phyloP scores from a whole-genome alignment of 306 rosid species.

The Pyrus betulifolia region DNA sequence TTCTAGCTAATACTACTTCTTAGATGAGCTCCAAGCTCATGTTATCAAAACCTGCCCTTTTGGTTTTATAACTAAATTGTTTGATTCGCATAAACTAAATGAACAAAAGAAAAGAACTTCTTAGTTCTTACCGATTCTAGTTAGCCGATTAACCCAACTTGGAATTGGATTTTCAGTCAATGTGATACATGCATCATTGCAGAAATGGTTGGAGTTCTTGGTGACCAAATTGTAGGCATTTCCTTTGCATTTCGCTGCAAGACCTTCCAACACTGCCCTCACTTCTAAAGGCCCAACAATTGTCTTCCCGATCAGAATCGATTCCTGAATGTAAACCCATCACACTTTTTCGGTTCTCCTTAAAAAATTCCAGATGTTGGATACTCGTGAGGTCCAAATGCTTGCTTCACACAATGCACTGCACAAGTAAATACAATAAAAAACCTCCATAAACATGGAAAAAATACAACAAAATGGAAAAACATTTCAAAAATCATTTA shows the following conservation, averaged over 20 bases:
- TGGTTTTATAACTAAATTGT: neutral
- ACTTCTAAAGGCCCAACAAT: slow-evolving; percentile 46
- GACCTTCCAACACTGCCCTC: slow-evolving; percentile 54
- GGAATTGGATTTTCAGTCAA: slow-evolving; percentile 81
- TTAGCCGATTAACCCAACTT: slow-evolving; percentile 90
- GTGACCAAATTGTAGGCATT: slow-evolving; percentile 77
- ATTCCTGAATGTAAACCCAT: slow-evolving; percentile 77
- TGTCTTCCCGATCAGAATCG: slow-evolving; percentile 73
- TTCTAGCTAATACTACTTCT: too few relatives aligned
- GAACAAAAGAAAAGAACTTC: neutral
- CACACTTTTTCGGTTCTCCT: slow-evolving; percentile 77
- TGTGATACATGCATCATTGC: slow-evolving; percentile 62
- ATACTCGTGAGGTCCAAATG: slow-evolving; percentile 83
- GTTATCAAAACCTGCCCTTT: too few relatives aligned
- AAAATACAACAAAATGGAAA: neutral
- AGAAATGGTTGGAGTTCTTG: slow-evolving; percentile 88
- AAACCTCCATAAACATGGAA: neutral
- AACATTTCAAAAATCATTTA: neutral
- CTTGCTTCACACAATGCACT: slow-evolving; percentile 73
- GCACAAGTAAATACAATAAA: neutral
- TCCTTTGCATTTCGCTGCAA: slow-evolving; percentile 62
- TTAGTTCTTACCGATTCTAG: slow-evolving; percentile 76
- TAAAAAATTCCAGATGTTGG: slow-evolving; percentile 81
- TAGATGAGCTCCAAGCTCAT: too few relatives aligned
- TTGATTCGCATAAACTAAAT: neutral